Conservation (phyloP, 257 asterid species). For the Rubia yunnanensis region DNA sequence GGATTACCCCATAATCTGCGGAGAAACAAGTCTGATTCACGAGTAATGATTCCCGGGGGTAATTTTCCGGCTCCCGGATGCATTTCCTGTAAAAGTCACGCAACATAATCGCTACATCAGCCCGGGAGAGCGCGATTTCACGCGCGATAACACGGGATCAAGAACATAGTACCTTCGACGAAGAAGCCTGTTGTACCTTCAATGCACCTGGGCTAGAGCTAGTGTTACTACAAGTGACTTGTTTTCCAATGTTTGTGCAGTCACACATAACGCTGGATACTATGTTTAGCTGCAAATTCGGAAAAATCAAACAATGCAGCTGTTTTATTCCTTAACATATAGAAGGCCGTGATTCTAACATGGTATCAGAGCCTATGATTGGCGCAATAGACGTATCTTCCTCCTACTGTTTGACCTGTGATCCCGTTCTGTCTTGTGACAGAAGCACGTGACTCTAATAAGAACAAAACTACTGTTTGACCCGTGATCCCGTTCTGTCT, state of each 20-base stretch:
- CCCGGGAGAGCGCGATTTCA: neutral
- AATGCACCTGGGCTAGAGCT: neutral
- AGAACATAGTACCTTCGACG: neutral
- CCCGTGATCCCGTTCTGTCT: too few relatives aligned
- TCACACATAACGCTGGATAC: neutral
- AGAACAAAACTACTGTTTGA: too few relatives aligned
- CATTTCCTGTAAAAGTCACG: neutral
- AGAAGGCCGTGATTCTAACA: too few relatives aligned
- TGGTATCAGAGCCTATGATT: too few relatives aligned
- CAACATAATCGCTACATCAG: neutral
- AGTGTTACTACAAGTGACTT: neutral
- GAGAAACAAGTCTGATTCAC: constrained; percentile 57
- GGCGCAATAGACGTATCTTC: too few relatives aligned
- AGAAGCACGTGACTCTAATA: too few relatives aligned
- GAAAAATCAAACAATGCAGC: neutral
- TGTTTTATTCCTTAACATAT: too few relatives aligned
- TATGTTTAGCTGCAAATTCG: neutral
- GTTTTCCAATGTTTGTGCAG: neutral
- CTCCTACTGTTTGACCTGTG: too few relatives aligned
- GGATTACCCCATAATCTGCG: constrained; percentile 82
- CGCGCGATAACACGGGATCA: neutral
- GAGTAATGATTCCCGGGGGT: constrained; percentile 56
- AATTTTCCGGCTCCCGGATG: constrained; percentile 10
- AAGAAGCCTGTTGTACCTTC: neutral
- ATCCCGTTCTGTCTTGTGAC: too few relatives aligned